Conservation (phyloP, 78 protist species). For the Emiliania huxleyi region DNA sequence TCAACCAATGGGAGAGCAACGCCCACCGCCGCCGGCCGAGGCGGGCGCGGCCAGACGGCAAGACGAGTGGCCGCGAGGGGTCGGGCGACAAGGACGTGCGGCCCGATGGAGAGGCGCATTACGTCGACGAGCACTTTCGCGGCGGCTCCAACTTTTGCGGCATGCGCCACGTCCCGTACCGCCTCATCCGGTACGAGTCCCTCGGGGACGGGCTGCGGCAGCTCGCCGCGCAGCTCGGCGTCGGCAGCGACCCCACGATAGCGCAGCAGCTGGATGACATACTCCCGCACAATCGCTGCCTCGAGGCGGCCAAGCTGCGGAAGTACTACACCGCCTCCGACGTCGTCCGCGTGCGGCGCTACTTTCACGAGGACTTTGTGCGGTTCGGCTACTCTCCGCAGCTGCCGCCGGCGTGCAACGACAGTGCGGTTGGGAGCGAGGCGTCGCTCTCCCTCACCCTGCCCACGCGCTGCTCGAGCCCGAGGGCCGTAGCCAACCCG, state of each 20-base stretch:
- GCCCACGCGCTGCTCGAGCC: too few species aligned
- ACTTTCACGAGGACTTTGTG: background rate
- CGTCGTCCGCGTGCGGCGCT: background rate
- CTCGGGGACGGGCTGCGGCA: background rate
- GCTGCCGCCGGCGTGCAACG: too few species aligned
- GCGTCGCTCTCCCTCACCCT: too few species aligned
- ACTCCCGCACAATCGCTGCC: background rate
- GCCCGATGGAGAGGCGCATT: background rate
- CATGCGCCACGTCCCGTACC: background rate
- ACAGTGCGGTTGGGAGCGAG: too few species aligned
- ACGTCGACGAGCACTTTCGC: background rate
- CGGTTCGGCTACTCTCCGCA: background rate
- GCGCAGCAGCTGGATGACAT: background rate
- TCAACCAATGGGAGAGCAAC: too few species aligned
- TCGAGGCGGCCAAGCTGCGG: background rate
- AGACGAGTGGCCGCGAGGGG: background rate
- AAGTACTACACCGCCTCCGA: background rate
- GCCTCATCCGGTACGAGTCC: background rate
- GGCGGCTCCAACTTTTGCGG: background rate
- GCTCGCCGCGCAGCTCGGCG: background rate
- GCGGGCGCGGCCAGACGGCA: too few species aligned
- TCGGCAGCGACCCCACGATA: background rate
- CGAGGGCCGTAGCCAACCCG: too few species aligned
- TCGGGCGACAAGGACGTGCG: background rate
- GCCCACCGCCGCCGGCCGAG: too few species aligned